These are phyloP conservation scores for Apiosordaria backusii DNA, from an alignment of 495 filamentous ascomycete species.

Conservation along the genomic window DNA sequence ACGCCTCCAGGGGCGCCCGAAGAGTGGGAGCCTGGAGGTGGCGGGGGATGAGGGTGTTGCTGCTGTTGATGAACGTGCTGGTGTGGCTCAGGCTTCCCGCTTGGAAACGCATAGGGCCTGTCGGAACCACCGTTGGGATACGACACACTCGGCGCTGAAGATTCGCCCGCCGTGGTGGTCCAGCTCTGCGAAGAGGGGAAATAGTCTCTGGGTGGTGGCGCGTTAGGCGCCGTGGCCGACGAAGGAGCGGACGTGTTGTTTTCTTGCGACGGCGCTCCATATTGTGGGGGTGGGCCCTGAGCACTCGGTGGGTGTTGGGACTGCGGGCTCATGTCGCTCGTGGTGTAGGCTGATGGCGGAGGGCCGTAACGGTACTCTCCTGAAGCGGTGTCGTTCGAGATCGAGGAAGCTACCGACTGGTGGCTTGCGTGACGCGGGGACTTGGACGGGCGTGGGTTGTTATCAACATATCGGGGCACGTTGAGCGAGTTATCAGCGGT, in stretches of 20 bases:
- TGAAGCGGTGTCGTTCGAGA: slow-evolving; percentile 43
- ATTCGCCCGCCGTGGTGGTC: slow-evolving; percentile 44
- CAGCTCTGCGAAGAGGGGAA: slow-evolving; percentile 44
- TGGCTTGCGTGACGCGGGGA: slow-evolving; percentile 50
- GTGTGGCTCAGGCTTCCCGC: slow-evolving; percentile 19
- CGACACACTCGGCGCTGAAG: slow-evolving; percentile 25
- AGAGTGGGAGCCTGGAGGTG: slow-evolving; percentile 13
- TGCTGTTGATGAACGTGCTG: slow-evolving; percentile 8
- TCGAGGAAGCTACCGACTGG: slow-evolving; percentile 42
- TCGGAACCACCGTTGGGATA: slow-evolving; percentile 35
- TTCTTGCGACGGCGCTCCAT: slow-evolving; percentile 11
- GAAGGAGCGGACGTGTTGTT: slow-evolving; percentile 16
- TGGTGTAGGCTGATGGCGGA: slow-evolving; percentile 30
- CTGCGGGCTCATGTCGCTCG: slow-evolving; percentile 35
- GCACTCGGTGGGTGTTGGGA: slow-evolving; percentile 29
- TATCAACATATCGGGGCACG: slow-evolving; percentile 48
- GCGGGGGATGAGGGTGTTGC: slow-evolving; percentile 3
- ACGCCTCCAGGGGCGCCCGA: slow-evolving; percentile 11
- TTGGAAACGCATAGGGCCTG: slow-evolving; percentile 41
- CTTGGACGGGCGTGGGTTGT: slow-evolving; percentile 53
- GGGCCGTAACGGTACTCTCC: slow-evolving; percentile 50
- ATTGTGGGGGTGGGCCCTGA: slow-evolving; percentile 19
- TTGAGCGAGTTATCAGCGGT: slow-evolving; percentile 40
- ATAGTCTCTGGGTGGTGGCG: slow-evolving; percentile 43
- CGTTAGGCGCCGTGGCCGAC: slow-evolving; percentile 16